These are phyloP conservation scores for Nakazawaea ernobii DNA, from an alignment of 805 yeast species.

Conservation along the genomic window DNA sequence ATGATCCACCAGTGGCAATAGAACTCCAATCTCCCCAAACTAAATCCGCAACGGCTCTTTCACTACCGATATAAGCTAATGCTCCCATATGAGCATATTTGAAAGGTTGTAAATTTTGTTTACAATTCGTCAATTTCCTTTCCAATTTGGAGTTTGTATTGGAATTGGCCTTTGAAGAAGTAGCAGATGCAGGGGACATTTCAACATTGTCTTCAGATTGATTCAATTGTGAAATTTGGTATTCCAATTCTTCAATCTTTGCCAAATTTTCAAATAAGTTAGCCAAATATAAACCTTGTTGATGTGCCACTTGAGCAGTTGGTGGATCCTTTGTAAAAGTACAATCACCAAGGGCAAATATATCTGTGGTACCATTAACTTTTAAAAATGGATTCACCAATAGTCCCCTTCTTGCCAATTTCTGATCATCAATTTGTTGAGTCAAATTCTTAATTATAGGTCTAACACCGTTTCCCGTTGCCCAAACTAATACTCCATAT, in stretches of 20 bases:
- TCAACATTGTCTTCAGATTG: no score
- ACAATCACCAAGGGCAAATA: slow-evolving; percentile 93
- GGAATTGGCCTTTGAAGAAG: no score
- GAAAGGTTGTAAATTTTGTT: slow-evolving; percentile 51
- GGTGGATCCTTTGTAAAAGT: slow-evolving; percentile 89
- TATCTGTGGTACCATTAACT: slow-evolving; percentile 74
- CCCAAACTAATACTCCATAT: slow-evolving; percentile 94
- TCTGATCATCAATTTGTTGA: slow-evolving; percentile 65
- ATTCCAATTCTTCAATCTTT: slow-evolving; percentile 54
- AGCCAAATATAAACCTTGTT: slow-evolving; percentile 83
- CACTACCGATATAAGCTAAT: slow-evolving; percentile 89
- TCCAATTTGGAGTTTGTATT: slow-evolving; percentile 25
- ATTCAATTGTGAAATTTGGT: slow-evolving; percentile 25
- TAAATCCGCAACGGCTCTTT: slow-evolving; percentile 90
- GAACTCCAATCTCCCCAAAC: slow-evolving; percentile 75
- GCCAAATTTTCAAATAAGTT: slow-evolving; percentile 59
- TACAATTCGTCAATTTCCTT: slow-evolving; percentile 37
- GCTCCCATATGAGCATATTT: slow-evolving; percentile 87
- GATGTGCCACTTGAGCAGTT: slow-evolving; percentile 96
- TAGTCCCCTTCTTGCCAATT: slow-evolving; percentile 85
- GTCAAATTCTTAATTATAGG: slow-evolving; percentile 64
- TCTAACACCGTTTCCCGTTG: slow-evolving; percentile 93
- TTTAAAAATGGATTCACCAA: slow-evolving; percentile 77
- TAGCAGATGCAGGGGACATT: no score
- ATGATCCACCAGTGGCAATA: slow-evolving; percentile 75